Evolutionary conservation across 2,329 filamentous ascomycete species (phyloP), one percentile per base, ranked within the genome.

Genomic region (Aureobasidium sp.): DNA sequence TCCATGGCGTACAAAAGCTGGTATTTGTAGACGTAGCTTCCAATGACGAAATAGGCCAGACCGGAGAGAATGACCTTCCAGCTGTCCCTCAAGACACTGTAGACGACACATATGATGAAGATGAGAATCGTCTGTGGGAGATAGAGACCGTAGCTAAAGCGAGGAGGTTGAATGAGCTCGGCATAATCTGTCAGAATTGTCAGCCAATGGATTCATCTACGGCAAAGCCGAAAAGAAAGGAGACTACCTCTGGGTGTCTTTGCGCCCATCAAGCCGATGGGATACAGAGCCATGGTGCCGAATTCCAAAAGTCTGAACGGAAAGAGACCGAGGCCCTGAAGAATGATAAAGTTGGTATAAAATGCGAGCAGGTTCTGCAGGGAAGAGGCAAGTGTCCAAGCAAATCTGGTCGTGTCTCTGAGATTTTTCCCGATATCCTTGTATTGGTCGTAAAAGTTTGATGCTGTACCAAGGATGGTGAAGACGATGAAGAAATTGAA

Each of bases 401-500:
- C 88, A 50, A 97, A 84, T 49, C 80, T 81, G 5, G 84, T 86
- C 0, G 90, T 88, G 66, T 95, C 89, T 60, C 81, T 83, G 53
- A 95, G 76, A 8, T 85, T 81, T 42, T 91, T 80, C 51, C 81
- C 81, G 41, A 97, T 76, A 22, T 75, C 72, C 53, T 79, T 71
- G 63, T 78, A 76, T 16, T 37, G 30, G 16, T 48, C 44, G 22
- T 49, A 49, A 49, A 86, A 79, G 51, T 84, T 81, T 34, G 85
- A 82, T 1, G 82, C 88, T 4, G 90, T 89, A 51, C 86, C 87
- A 40, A 95, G 87, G 22, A 93, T 79, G 1, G 91, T 94, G 67
- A 97, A 96, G 39, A 97, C 81, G 47, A 97, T 80, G 71, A 98
- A 98, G 54, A 97, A 88, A 71, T 98, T 98, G 80, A 98, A 97